These are phyloP conservation scores for Trypanosoma vivax DNA, from an alignment of 208 protist genomes.

Conservation along the genomic window DNA sequence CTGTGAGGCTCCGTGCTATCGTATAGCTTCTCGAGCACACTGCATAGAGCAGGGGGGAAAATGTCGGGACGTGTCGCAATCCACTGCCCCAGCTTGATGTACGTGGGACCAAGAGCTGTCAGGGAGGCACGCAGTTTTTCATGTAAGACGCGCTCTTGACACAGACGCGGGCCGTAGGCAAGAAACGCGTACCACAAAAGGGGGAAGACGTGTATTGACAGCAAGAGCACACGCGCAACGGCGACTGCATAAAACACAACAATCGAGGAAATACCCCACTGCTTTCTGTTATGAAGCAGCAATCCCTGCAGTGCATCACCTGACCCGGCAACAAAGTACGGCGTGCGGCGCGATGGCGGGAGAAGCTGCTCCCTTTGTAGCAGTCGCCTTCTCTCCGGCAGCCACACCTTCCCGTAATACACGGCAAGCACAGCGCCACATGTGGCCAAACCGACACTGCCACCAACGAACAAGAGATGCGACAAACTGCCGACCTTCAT, in stretches of 20 bases:
- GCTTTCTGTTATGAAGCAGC: constrained; percentile 31
- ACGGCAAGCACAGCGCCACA: constrained; percentile 25
- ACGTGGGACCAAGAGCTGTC: constrained; percentile 75
- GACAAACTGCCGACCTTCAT: constrained; percentile 35
- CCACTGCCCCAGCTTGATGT: constrained; percentile 94
- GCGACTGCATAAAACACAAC: constrained; percentile 15
- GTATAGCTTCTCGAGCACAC: constrained; percentile 59
- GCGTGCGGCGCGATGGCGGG: constrained; percentile 35
- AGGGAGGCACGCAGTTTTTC: constrained; percentile 48
- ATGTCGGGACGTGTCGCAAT: constrained; percentile 88
- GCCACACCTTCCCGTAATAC: constrained; percentile 41
- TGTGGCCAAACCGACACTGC: constrained; percentile 5
- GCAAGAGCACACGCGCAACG: constrained; percentile 4
- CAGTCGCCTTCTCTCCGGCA: constrained; percentile 23
- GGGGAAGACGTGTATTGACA: constrained; percentile 7
- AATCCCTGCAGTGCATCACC: constrained; percentile 22
- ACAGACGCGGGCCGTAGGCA: constrained; percentile 40
- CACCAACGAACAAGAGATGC: constrained; percentile 28
- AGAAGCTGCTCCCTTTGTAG: constrained; percentile 6
- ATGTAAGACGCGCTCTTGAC: constrained; percentile 46
- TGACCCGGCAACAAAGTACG: constrained; percentile 49
- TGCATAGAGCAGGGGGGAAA: constrained; percentile 74
- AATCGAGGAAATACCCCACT: too few relatives aligned
- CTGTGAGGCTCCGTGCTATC: constrained; percentile 57
- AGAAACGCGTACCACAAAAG: constrained; percentile 51